phyloP scores from a whole-genome alignment of 1,284 basidiomycete species.

The Irpex sp. region DNA sequence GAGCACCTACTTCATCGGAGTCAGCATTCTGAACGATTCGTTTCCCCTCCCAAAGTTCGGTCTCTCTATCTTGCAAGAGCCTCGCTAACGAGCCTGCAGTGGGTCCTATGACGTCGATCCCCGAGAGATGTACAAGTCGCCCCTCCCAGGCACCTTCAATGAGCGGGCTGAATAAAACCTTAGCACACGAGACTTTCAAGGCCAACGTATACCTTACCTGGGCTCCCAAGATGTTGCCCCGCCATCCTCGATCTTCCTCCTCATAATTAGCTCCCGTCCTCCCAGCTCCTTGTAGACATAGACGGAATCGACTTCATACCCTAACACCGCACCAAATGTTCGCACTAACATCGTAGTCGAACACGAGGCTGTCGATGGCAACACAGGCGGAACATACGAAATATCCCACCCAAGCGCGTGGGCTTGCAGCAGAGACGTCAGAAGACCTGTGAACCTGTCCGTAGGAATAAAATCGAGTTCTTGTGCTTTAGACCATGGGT shows the following conservation, averaged over 20 bases:
- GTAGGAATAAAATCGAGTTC: constrained; percentile 26
- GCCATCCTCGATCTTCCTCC: constrained; percentile 41
- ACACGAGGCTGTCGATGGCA: constrained; percentile 32
- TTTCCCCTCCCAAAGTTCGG: constrained; percentile 59
- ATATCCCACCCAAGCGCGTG: constrained; percentile 35
- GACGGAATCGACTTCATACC: constrained; percentile 54
- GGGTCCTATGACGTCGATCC: constrained; percentile 57
- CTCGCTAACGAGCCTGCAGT: constrained; percentile 60
- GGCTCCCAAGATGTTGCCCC: constrained; percentile 63
- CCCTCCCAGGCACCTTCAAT: constrained; percentile 57
- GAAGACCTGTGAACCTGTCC: constrained; percentile 30
- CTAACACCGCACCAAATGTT: constrained; percentile 46
- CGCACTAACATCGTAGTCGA: constrained; percentile 32
- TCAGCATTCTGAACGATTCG: constrained; percentile 50
- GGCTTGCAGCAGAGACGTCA: constrained; percentile 32
- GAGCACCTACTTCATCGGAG: constrained; percentile 38
- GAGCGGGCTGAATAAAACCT: constrained; percentile 36
- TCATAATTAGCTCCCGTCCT: constrained; percentile 62
- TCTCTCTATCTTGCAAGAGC: constrained; percentile 55
- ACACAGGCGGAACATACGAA: constrained; percentile 31
- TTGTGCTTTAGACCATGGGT: constrained; percentile 20
- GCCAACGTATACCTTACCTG: constrained; percentile 35
- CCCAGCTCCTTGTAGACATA: constrained; percentile 68
- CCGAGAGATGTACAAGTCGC: constrained; percentile 53
- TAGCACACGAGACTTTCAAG: background rate